phyloP scores from a whole-genome alignment of 2,329 filamentous ascomycete species.

The Anthostomella pinea region DNA sequence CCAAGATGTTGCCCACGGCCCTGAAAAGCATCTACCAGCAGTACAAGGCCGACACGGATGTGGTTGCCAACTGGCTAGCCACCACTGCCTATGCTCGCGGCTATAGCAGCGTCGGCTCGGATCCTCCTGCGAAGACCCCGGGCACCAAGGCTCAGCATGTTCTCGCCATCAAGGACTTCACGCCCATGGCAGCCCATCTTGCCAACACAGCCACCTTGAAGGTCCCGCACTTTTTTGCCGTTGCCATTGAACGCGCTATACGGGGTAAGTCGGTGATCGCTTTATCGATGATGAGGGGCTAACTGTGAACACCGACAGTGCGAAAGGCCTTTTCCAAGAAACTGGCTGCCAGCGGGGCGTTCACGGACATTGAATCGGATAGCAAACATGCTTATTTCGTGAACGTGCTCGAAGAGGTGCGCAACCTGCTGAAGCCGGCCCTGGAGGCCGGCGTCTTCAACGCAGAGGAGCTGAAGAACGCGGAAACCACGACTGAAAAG shows the following conservation, averaged over 20 bases:
- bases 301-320: too few relatives aligned
- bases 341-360: neutral
- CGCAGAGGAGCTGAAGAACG: neutral
- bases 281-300: too few relatives aligned
- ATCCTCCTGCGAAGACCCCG: neutral
- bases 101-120: neutral
- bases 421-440: neutral
- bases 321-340: neutral
- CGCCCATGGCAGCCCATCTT: neutral
- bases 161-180: neutral
- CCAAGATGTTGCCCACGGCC: slow-evolving; percentile 3
- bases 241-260: neutral
- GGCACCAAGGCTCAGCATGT: neutral
- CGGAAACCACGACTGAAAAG: neutral
- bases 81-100: neutral
- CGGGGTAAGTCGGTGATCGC: too few relatives aligned
- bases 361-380: neutral
- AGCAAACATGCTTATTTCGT: neutral
- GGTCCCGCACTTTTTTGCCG: neutral
- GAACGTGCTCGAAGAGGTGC: neutral
- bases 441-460: neutral
- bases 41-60: neutral
- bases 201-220: neutral
- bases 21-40: neutral
- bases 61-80: neutral